phyloP scores from a whole-genome alignment of 176 grass and related monocot genomes.

The Secale cereale region DNA sequence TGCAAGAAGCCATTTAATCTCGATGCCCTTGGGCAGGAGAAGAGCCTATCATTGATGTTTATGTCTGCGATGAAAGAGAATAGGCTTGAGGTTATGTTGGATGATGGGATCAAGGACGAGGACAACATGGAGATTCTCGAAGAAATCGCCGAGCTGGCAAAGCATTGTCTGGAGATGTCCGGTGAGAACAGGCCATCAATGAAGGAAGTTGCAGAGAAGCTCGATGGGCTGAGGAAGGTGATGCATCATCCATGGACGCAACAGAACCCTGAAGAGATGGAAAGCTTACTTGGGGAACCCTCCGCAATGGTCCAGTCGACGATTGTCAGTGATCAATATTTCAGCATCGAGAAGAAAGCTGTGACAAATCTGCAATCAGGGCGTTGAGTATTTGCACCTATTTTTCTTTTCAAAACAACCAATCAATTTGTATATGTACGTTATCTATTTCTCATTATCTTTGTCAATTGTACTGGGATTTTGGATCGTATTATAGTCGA shows the following conservation, averaged over 20 bases:
- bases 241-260: background rate
- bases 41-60: background rate
- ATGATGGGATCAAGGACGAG: background rate
- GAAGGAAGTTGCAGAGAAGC: background rate
- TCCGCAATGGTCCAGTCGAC: background rate
- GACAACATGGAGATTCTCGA: background rate
- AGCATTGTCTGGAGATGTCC: background rate
- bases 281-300: background rate
- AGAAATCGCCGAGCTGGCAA: background rate
- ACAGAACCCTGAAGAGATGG: background rate
- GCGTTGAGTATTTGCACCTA: background rate
- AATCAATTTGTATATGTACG: background rate
- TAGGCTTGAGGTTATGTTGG: background rate
- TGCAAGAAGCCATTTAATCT: background rate
- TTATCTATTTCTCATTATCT: background rate
- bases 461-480: background rate
- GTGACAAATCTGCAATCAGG: background rate
- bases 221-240: background rate
- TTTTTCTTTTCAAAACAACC: background rate
- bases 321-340: background rate
- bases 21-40: background rate
- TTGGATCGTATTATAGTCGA: background rate
- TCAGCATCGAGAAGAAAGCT: background rate
- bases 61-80: background rate
- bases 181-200: background rate